Base-by-base conservation (phyloP, 345 rosid species). In the Orychophragmus violaceus region DNA sequence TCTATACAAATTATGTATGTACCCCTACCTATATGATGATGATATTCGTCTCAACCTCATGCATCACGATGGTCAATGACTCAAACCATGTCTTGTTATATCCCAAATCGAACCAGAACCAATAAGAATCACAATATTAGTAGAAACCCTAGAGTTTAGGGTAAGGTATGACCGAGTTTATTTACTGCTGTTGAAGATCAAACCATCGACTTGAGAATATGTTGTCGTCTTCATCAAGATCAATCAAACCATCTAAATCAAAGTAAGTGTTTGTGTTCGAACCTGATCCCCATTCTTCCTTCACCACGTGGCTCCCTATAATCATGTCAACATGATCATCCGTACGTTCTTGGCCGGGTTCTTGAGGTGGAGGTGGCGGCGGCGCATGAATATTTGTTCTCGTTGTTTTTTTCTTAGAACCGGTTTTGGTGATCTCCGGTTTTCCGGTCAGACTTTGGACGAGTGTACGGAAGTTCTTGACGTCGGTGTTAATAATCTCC, bases 391-490 rank as follows among this genome's bases (percentile, higher is more conserved):
- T 10, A 7, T 16, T 60, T 16, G 59, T 11, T 45, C 41, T 53
- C 29, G 29, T 44, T 48, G 0, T 56, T 55, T 36, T 69, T 63
- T 58, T 62, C 30, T 44, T 60, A 16, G 63, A 36, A 54, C 64
- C 24, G 59, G 59, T 54, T 62, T 77, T 55, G 70, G 14, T 63
- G 44, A 39, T 64, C 54, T 51, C 23, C 12, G 93, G 95, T 66
- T 91, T 91, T 1, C 97, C 97, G 0, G 99, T 94, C 16, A 94
- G 95, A 35, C 85, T 76, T 50, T 91, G 97, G 24, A 94, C 99
- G 35, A 94, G 78, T 48, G 84, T 84, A 32, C 95, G 75, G 66
- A 94, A 94, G 80, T 84, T 91, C 8, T 80, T 85, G n/a, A 72
- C 91, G 65, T 91, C 99, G 14, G 97, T 91, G 75, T 87, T 84